Percentiles rank a stretch among this genome's conserved stretches.
These are phyloP conservation scores for Tolypocladium tropicale DNA, from an alignment of 2,329 filamentous ascomycete genomes.

Conservation along the genomic window DNA sequence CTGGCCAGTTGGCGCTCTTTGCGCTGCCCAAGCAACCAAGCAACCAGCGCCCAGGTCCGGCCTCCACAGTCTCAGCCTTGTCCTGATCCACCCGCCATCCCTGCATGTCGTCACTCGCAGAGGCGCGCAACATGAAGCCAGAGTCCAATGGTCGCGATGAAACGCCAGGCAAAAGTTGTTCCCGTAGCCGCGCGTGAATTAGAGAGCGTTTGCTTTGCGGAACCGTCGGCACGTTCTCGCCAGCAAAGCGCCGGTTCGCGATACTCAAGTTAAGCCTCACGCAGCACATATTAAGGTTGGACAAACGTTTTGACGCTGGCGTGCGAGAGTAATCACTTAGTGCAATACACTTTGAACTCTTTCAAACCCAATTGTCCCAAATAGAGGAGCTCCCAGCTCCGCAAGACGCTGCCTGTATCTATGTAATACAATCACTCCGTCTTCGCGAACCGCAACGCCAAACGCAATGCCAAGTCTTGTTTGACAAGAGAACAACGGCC, in stretches of 20 bases:
- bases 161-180: no score
- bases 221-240: no score
- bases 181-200: no score
- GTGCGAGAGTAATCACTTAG: not conserved
- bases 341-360: not conserved
- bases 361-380: not conserved
- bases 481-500: not conserved
- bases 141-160: no score
- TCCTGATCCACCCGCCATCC: not conserved
- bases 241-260: no score
- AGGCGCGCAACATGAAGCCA: no score
- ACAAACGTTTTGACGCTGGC: no score
- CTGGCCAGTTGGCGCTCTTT: slow-evolving; percentile 3
- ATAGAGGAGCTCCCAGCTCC: not conserved
- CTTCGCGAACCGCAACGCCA: not conserved
- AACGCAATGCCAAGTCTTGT: not conserved
- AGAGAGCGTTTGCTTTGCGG: no score
- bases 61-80: not conserved
- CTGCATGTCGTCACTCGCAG: not conserved
- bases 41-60: not conserved
- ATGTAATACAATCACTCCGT: not conserved
- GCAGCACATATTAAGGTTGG: no score
- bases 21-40: not conserved
- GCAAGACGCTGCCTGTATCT: not conserved
- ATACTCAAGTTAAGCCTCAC: no score